These are phyloP conservation scores for Dictyostelium intermedium DNA, from an alignment of 78 protist genomes.

Conservation along the genomic window DNA sequence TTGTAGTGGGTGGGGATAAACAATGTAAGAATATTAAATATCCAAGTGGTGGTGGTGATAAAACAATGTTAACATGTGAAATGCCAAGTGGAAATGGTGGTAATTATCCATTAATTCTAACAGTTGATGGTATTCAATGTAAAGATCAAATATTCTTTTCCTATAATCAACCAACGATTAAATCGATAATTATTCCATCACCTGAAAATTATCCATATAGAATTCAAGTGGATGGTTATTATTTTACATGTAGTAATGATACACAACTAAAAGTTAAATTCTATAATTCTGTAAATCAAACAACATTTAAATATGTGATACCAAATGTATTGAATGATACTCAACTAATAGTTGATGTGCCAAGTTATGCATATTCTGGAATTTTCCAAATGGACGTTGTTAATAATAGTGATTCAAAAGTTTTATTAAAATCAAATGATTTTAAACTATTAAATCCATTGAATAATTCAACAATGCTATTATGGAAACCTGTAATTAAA, in stretches of 20 bases:
- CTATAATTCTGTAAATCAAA: not conserved
- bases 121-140: not conserved
- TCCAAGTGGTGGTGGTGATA: not conserved
- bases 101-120: not conserved
- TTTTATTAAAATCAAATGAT: not conserved
- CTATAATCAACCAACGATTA: not conserved
- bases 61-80: not conserved
- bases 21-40: not conserved
- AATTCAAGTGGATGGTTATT: not conserved
- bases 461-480: not conserved
- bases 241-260: not conserved
- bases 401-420: not conserved
- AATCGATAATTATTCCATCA: not conserved
- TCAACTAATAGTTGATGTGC: not conserved
- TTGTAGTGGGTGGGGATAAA: not conserved
- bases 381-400: not conserved
- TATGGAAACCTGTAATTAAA: not conserved
- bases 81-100: conserved; percentile 8
- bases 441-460: not conserved
- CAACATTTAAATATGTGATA: not conserved
- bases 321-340: not conserved
- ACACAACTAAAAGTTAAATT: not conserved
- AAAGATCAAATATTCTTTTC: not conserved
- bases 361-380: not conserved
- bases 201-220: not conserved